A percentile compares a stretch with the other conserved stretches of the same genome.
Evolutionary conservation across 1,284 basidiomycete genomes (phyloP).

Genomic region (Thecaphora thlaspeos): DNA sequence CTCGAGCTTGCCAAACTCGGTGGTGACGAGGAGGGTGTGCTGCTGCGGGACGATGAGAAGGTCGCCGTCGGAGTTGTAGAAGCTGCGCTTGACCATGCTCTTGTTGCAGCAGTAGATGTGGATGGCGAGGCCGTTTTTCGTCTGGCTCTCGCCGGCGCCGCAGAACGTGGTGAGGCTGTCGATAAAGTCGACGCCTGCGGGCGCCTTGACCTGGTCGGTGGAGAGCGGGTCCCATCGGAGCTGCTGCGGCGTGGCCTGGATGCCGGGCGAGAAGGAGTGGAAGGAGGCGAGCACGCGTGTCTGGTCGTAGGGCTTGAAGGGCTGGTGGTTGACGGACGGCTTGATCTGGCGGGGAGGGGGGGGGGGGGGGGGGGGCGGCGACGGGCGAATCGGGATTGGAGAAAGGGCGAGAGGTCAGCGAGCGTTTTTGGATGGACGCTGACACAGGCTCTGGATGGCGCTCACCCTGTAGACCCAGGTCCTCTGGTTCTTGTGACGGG

Average conservation of each 20-base stretch:
- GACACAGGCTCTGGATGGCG: too few species aligned
- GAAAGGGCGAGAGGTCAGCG: too few species aligned
- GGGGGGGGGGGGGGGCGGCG: too few species aligned
- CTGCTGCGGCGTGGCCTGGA: slow-evolving; percentile 68
- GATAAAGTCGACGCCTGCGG: slow-evolving; percentile 64
- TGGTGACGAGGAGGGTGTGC: slow-evolving; percentile 69
- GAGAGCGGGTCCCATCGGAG: slow-evolving; percentile 67
- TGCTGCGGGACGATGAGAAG: slow-evolving; percentile 69
- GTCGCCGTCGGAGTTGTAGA: slow-evolving; percentile 71
- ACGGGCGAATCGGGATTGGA: too few species aligned
- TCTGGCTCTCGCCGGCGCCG: slow-evolving; percentile 68
- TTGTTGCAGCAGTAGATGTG: slow-evolving; percentile 68
- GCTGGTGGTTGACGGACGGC: slow-evolving; percentile 71
- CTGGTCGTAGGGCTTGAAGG: slow-evolving; percentile 65
- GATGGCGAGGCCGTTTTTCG: slow-evolving; percentile 60
- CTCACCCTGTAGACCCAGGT: slow-evolving; percentile 56
- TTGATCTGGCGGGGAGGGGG: slow-evolving; percentile 58
- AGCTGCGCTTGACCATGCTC: slow-evolving; percentile 68
- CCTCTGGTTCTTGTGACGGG: slow-evolving; percentile 63
- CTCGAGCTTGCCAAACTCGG: slow-evolving; percentile 70
- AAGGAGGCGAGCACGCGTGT: slow-evolving; percentile 61
- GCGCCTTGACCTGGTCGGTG: slow-evolving; percentile 61
- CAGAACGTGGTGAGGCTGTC: slow-evolving; percentile 68
- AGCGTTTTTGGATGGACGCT: too few species aligned
- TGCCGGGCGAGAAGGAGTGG: slow-evolving; percentile 60